Evolutionary conservation across 495 filamentous ascomycete genomes (phyloP).

Genomic region (Talaromyces adpressus): DNA sequence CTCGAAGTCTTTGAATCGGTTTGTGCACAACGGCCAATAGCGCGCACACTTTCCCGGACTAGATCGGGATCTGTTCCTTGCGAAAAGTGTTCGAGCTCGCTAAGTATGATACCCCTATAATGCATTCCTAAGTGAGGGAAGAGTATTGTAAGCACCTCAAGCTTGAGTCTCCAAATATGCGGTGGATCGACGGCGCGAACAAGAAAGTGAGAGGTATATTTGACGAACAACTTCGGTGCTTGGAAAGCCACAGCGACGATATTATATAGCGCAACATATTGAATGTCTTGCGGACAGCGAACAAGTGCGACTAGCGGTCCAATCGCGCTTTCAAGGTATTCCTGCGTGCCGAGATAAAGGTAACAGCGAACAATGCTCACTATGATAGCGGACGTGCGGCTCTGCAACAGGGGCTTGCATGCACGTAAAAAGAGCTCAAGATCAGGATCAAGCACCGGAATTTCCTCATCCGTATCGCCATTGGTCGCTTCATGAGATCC

Average conservation of each 20-base stretch:
- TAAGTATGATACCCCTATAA: conserved; percentile 77
- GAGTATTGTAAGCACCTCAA: conserved; percentile 82
- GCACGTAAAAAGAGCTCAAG: conserved; percentile 73
- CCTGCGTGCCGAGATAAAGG: conserved; percentile 68
- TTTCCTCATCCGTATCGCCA: conserved; percentile 36
- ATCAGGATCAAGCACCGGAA: conserved; percentile 67
- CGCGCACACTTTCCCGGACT: conserved; percentile 79
- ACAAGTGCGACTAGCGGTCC: conserved; percentile 82
- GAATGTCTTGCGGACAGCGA: conserved; percentile 75
- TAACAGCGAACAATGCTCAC: conserved; percentile 82
- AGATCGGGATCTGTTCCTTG: conserved; percentile 66
- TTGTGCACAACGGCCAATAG: conserved; percentile 89
- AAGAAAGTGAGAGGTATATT: conserved; percentile 81
- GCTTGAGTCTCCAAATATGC: conserved; percentile 79
- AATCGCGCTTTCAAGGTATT: conserved; percentile 62
- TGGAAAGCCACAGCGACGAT: conserved; percentile 80
- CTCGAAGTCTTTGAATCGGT: conserved; percentile 59
- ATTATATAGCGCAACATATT: conserved; percentile 84
- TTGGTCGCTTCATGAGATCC: conserved; percentile 23
- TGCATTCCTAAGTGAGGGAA: conserved; percentile 75
- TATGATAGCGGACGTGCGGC: conserved; percentile 87
- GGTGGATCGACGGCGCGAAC: conserved; percentile 74
- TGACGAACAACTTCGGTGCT: conserved; percentile 68
- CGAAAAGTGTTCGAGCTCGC: conserved; percentile 89
- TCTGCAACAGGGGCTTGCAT: conserved; percentile 79